Evolutionary conservation across 108 stramenopile genomes (phyloP).

Genomic region (Stephanodiscus triporus): DNA sequence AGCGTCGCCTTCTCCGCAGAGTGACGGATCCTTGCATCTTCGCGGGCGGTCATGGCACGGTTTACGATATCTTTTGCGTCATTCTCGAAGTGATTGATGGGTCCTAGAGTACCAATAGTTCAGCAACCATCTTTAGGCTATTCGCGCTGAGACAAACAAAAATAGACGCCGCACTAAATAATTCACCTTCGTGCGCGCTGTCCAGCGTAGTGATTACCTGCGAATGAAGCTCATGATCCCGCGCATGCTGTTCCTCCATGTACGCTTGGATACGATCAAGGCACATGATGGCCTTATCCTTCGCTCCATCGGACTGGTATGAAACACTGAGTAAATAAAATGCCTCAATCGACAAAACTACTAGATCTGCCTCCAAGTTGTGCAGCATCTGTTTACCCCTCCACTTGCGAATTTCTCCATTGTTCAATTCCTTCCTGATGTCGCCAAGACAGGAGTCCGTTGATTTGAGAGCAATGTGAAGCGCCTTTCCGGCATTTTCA

Average conservation of each 20-base stretch:
- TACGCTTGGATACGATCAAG: conserved; percentile 43
- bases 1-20: conserved; percentile 44
- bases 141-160: background rate
- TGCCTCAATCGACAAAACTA: conserved; percentile 46
- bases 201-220: conserved; percentile 28
- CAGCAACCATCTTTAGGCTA: background rate
- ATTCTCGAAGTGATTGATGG: conserved; percentile 24
- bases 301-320: conserved; percentile 16
- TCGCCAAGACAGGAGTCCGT: conserved; percentile 37
- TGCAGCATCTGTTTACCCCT: conserved; percentile 29
- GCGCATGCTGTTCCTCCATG: conserved; percentile 40
- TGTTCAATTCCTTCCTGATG: conserved; percentile 25
- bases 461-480: conserved; percentile 38
- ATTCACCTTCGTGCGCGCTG: conserved; percentile 18
- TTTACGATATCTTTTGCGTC: conserved; percentile 46
- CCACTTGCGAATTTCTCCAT: conserved; percentile 7
- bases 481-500: conserved; percentile 26
- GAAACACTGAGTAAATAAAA: conserved; percentile 39
- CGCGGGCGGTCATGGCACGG: conserved; percentile 22
- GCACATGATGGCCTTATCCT: conserved; percentile 33
- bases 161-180: background rate
- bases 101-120: conserved; percentile 5
- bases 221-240: conserved; percentile 29
- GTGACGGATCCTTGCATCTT: conserved; percentile 25
- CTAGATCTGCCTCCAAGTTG: conserved; percentile 44